A percentile compares a stretch with the other conserved stretches of the same genome.
phyloP scores from a whole-genome alignment of 306 rosid species.

The Fagus sylvatica region DNA sequence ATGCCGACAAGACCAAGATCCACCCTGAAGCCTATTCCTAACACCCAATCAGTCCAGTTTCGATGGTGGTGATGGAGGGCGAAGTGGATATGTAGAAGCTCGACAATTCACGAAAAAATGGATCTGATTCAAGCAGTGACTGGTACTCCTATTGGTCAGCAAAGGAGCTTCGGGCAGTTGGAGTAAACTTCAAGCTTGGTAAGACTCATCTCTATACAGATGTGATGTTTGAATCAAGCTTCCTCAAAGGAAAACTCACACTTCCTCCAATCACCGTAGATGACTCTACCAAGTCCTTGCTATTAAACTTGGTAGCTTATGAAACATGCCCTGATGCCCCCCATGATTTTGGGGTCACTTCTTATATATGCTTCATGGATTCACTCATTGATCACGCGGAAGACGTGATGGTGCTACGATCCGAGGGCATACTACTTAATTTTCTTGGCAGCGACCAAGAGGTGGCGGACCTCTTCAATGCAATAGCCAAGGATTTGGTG shows the following conservation, averaged over 20 bases:
- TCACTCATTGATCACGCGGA: conserved; percentile 12
- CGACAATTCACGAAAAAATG: fast-evolving
- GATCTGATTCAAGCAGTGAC: too few relatives aligned
- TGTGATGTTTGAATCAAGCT: neutral
- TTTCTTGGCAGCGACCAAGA: neutral
- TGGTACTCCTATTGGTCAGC: neutral
- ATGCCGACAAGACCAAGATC: too few relatives aligned
- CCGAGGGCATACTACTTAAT: neutral
- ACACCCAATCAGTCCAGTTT: too few relatives aligned
- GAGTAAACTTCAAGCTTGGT: neutral
- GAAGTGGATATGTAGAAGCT: too few relatives aligned
- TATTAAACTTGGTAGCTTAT: conserved; percentile 7
- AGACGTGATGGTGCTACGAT: neutral
- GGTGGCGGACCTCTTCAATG: conserved; percentile 11
- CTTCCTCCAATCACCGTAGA: conserved; percentile 22
- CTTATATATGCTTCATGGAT: conserved; percentile 18
- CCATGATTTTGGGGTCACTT: neutral
- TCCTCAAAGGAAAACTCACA: neutral
- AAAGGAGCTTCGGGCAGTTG: conserved; percentile 4
- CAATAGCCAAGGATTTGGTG: neutral
- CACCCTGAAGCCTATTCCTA: too few relatives aligned
- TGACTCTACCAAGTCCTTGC: neutral
- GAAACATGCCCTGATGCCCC: conserved; percentile 20
- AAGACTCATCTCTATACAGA: neutral
- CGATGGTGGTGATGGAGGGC: too few relatives aligned